These are phyloP conservation scores for Linaria vulgaris DNA, from an alignment of 257 asterid species.

Conservation along the genomic window DNA sequence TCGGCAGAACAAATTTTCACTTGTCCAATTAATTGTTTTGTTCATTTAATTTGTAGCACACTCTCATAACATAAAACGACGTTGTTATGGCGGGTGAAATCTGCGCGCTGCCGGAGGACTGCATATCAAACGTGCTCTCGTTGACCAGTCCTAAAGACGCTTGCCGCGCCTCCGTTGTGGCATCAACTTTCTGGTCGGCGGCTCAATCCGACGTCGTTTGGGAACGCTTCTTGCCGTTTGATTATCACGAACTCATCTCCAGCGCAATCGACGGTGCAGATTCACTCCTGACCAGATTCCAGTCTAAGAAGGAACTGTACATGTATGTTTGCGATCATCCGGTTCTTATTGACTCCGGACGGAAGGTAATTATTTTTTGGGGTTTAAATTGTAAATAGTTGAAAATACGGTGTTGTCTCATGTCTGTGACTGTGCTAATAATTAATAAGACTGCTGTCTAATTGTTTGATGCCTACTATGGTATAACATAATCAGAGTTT, in stretches of 20 bases:
- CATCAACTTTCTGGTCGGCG: slow-evolving; percentile 57
- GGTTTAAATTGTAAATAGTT: no score
- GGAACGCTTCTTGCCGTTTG: no score
- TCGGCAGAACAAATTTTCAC: no score
- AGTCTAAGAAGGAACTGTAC: slow-evolving; percentile 62
- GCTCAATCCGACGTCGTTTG: slow-evolving; percentile 25
- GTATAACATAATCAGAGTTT: not conserved
- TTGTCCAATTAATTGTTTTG: no score
- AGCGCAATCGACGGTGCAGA: not conserved
- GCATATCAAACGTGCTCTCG: slow-evolving; percentile 65
- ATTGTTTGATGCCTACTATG: not conserved
- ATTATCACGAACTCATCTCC: no score
- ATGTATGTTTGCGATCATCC: slow-evolving; percentile 58
- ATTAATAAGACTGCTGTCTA: no score
- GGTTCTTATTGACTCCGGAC: slow-evolving; percentile 52
- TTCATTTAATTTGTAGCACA: no score
- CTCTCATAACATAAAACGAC: no score
- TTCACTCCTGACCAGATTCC: slow-evolving; percentile 12
- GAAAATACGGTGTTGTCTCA: no score
- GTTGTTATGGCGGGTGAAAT: no score
- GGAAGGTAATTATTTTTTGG: slow-evolving; percentile 40
- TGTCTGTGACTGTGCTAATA: no score
- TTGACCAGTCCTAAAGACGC: slow-evolving; percentile 73
- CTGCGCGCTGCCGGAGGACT: slow-evolving; percentile 64
- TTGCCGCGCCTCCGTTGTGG: slow-evolving; percentile 55